phyloP scores from a whole-genome alignment of 1,139 yeast species.

The Saccharomyces pastorianus region DNA sequence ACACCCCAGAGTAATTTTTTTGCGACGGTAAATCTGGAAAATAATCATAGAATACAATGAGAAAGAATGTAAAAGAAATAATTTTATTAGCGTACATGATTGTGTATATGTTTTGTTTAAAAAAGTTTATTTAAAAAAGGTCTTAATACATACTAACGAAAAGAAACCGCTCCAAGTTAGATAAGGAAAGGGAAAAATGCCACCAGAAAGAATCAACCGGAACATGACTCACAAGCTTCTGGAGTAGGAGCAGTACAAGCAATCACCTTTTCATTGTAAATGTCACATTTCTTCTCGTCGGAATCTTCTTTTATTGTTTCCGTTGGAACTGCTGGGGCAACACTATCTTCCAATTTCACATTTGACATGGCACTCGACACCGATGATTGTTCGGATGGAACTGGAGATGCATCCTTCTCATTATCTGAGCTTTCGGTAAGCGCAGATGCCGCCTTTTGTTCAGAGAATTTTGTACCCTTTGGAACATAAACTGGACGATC shows the following conservation, averaged over 20 bases:
- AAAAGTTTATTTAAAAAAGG: neutral
- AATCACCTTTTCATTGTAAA: constrained; percentile 84
- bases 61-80: neutral
- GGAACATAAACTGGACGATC: constrained; percentile 46
- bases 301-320: constrained; percentile 9
- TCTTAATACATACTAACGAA: neutral
- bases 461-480: constrained; percentile 27
- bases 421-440: constrained; percentile 12
- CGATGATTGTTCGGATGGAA: constrained; percentile 12
- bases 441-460: constrained; percentile 1
- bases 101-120: neutral
- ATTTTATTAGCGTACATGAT: neutral
- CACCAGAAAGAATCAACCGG: constrained; percentile 49
- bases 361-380: constrained; percentile 23
- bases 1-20: neutral
- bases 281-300: constrained; percentile 44
- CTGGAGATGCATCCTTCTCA: constrained; percentile 11
- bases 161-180: neutral
- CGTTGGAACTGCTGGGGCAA: constrained; percentile 5
- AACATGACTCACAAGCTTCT: constrained; percentile 97
- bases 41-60: neutral
- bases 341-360: constrained; percentile 8
- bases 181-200: neutral
- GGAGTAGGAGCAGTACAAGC: constrained; percentile 97
- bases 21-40: neutral